Conservation (phyloP, 2,329 filamentous ascomycete genomes). For the Diaporthe sp. region DNA sequence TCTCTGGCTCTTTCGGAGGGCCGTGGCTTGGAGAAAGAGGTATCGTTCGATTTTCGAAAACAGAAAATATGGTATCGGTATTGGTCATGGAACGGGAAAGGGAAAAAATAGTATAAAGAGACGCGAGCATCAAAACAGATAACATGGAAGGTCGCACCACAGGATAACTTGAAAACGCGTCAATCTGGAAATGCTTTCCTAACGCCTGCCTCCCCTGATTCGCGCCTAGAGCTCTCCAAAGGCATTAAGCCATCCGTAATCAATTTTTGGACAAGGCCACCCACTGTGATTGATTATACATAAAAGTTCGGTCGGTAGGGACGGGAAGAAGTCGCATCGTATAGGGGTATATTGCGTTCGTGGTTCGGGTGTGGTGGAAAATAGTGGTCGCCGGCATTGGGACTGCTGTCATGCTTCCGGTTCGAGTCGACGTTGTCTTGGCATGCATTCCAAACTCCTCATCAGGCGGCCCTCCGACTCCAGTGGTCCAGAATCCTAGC, state of each 20-base stretch:
- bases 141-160: conserved; percentile 22
- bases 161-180: conserved; percentile 26
- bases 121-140: conserved; percentile 27
- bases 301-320: conserved; percentile 14
- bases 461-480: neutral
- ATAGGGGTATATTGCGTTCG: neutral
- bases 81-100: conserved; percentile 24
- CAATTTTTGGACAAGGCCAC: conserved; percentile 21
- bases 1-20: neutral
- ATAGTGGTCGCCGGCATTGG: neutral
- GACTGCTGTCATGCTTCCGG: neutral
- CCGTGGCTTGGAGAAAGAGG: conserved; percentile 17
- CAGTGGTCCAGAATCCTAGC: neutral
- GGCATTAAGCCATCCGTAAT: conserved; percentile 30
- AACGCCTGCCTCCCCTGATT: conserved; percentile 30
- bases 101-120: conserved; percentile 3
- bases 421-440: conserved; percentile 15
- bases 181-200: conserved; percentile 29
- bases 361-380: neutral
- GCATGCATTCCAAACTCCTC: conserved; percentile 13
- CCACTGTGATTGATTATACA: conserved; percentile 24
- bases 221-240: conserved; percentile 27
- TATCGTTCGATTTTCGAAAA: conserved; percentile 9
- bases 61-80: conserved; percentile 34
- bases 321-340: conserved; percentile 26